These are phyloP conservation scores for Crithidia fasciculata DNA, from an alignment of 208 protist species.

Conservation along the genomic window DNA sequence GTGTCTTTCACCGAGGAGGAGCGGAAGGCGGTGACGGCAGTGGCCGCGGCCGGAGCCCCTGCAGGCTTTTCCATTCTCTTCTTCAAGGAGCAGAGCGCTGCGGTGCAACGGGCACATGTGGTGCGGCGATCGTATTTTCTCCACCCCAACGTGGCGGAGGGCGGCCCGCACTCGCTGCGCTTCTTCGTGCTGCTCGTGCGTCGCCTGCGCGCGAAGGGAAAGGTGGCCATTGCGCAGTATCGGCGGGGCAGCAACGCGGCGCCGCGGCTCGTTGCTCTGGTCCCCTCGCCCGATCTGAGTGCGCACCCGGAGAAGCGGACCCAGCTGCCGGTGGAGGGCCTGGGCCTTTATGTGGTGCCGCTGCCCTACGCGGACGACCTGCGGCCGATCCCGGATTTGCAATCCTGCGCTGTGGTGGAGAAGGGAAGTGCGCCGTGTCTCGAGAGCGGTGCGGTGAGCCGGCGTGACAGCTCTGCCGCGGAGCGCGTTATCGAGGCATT, in stretches of 20 bases:
- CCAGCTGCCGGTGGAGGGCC: constrained; percentile 50
- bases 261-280: constrained; percentile 79
- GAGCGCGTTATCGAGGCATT: constrained; percentile 58
- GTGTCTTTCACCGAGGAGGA: constrained; percentile 52
- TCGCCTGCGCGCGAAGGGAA: constrained; percentile 49
- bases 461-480: constrained; percentile 19
- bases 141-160: constrained; percentile 48
- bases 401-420: constrained; percentile 10
- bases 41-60: constrained; percentile 36
- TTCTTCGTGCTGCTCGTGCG: constrained; percentile 79
- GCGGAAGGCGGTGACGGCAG: constrained; percentile 37
- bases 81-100: constrained; percentile 64
- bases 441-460: constrained; percentile 15
- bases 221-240: constrained; percentile 78
- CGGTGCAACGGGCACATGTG: constrained; percentile 58
- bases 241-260: constrained; percentile 24
- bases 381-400: constrained; percentile 40
- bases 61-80: constrained; percentile 75
- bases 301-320: constrained; percentile 7
- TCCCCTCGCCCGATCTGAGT: constrained; percentile 51
- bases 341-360: constrained; percentile 84
- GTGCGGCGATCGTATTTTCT: constrained; percentile 57
- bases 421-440: constrained; percentile 6
- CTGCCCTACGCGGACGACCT: constrained; percentile 88
- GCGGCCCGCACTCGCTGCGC: constrained; percentile 46